Evolutionary conservation across 345 rosid genomes (phyloP).

Genomic region (Melaleuca alternifolia): DNA sequence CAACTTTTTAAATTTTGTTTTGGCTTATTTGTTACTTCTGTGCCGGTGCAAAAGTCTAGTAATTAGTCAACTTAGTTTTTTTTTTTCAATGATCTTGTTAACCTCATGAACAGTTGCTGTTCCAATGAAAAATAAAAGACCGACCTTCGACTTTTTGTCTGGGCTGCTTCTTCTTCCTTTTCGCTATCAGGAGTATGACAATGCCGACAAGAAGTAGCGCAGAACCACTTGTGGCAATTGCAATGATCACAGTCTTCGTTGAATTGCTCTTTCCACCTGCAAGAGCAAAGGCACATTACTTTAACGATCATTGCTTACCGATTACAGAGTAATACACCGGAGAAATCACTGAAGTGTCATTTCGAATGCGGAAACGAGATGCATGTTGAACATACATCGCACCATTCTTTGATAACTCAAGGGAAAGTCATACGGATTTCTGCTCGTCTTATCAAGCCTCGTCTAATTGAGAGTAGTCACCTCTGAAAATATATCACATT

Average conservation of each 20-base stretch:
- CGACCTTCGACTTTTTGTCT: neutral
- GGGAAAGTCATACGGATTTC: neutral
- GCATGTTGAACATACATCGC: neutral
- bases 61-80: neutral
- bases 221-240: neutral
- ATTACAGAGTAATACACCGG: neutral
- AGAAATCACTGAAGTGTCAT: neutral
- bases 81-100: neutral
- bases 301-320: neutral
- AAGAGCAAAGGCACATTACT: neutral
- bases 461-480: neutral
- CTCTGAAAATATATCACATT: neutral
- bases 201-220: neutral
- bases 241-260: neutral
- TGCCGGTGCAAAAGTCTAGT: neutral
- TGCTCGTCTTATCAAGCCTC: neutral
- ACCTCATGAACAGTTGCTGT: neutral
- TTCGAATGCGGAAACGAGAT: neutral
- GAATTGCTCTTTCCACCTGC: neutral
- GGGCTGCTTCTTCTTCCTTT: neutral
- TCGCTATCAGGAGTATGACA: neutral
- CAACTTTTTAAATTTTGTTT: neutral
- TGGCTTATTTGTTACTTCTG: neutral
- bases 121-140: neutral
- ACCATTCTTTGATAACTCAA: neutral